A percentile compares a stretch with the other conserved stretches of the same genome.
These are phyloP conservation scores for Fusarium sarcochroum DNA, from an alignment of 2,329 filamentous ascomycete genomes.

Conservation along the genomic window DNA sequence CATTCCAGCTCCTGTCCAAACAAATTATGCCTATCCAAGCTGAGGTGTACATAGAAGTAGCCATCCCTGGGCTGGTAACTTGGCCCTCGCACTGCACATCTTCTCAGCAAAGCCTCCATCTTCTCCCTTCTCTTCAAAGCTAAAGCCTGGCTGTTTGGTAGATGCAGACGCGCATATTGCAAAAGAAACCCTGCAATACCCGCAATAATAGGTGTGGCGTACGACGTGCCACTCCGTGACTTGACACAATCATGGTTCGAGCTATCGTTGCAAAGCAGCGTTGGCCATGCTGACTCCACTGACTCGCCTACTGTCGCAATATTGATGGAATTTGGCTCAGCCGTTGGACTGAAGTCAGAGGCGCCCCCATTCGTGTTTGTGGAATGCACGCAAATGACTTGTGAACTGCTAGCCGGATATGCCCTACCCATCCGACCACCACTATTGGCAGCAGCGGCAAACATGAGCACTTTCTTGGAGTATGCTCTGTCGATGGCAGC, in stretches of 20 bases:
- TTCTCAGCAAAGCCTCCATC: slow-evolving; percentile 15
- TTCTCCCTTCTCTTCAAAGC: slow-evolving; percentile 10
- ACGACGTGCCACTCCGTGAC: slow-evolving; percentile 13
- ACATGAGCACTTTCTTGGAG: neutral
- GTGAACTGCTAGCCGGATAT: slow-evolving; percentile 16
- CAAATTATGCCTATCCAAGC: slow-evolving; percentile 13
- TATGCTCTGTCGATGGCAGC: neutral
- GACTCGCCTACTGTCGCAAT: slow-evolving; percentile 16
- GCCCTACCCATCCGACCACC: slow-evolving; percentile 9
- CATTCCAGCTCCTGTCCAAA: slow-evolving; percentile 6
- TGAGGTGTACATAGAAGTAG: slow-evolving; percentile 17
- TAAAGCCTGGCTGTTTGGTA: neutral
- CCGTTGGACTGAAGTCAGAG: slow-evolving; percentile 24
- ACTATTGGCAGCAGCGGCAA: slow-evolving; percentile 28
- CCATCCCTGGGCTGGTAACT: slow-evolving; percentile 1
- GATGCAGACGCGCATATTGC: slow-evolving; percentile 11
- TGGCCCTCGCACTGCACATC: slow-evolving; percentile 2
- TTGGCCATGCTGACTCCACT: slow-evolving; percentile 26
- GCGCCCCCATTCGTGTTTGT: slow-evolving; percentile 14
- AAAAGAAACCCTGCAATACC: slow-evolving; percentile 16
- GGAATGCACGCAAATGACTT: slow-evolving; percentile 32
- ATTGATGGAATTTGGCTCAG: slow-evolving; percentile 7
- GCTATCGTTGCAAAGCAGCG: no score
- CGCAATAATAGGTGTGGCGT: slow-evolving; percentile 16
- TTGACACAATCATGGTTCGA: neutral